Evolutionary conservation across 768 basidiomycete genomes (phyloP).

Genomic region (Serendipita sp.): DNA sequence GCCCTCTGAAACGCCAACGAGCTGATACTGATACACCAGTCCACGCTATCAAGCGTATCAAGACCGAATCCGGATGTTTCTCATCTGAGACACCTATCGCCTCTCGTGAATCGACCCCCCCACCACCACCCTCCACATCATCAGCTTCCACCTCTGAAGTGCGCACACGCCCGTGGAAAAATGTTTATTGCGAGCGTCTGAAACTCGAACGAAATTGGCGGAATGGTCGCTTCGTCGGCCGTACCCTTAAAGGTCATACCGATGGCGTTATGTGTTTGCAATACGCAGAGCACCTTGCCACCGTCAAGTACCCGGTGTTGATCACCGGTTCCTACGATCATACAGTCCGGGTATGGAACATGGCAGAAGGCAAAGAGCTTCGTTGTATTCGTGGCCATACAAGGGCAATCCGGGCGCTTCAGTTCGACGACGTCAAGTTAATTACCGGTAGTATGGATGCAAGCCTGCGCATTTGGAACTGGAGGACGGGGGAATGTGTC

Average conservation of each 20-base stretch:
- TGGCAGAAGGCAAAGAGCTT: slow-evolving; percentile 76
- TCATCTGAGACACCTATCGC: slow-evolving; percentile 2
- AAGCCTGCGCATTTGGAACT: slow-evolving; percentile 91
- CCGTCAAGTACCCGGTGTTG: slow-evolving; percentile 80
- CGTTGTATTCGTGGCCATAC: slow-evolving; percentile 80
- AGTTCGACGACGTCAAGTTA: slow-evolving; percentile 89
- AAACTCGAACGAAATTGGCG: slow-evolving; percentile 96
- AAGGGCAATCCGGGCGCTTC: slow-evolving; percentile 76
- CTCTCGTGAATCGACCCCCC: slow-evolving; percentile 11
- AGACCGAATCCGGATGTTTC: slow-evolving; percentile 22
- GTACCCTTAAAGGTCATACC: slow-evolving; percentile 79
- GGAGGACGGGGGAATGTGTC: slow-evolving; percentile 77
- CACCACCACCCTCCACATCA: slow-evolving; percentile 8
- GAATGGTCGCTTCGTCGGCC: slow-evolving; percentile 71
- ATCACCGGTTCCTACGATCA: slow-evolving; percentile 97
- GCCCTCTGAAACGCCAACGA: neutral
- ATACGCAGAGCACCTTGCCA: slow-evolving; percentile 67
- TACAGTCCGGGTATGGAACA: slow-evolving; percentile 89
- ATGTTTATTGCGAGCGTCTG: slow-evolving; percentile 95
- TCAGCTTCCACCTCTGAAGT: slow-evolving; percentile 16
- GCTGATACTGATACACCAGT: slow-evolving; percentile 12
- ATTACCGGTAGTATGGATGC: slow-evolving; percentile 95
- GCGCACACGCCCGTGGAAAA: slow-evolving; percentile 88
- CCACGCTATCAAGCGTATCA: neutral
- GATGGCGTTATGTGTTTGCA: slow-evolving; percentile 97